These are phyloP conservation scores for Simplicillium aogashimaense DNA, from an alignment of 2,329 filamentous ascomycete genomes.

Conservation along the genomic window DNA sequence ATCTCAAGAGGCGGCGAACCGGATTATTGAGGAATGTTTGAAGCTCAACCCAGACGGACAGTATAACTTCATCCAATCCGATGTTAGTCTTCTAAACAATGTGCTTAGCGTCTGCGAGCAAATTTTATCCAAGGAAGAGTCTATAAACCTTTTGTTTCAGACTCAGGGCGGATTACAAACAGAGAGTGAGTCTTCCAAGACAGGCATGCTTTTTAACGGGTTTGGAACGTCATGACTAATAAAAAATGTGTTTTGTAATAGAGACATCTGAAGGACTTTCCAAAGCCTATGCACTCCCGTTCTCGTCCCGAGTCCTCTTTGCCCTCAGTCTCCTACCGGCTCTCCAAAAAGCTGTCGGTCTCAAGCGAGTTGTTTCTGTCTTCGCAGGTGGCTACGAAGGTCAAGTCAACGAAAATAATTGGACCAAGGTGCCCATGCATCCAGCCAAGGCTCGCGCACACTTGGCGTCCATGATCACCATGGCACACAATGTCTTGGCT, in stretches of 20 bases:
- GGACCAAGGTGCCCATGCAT: constrained; percentile 10
- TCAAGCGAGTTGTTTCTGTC: constrained; percentile 36
- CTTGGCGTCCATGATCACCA: constrained; percentile 1
- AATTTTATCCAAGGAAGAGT: constrained; percentile 37
- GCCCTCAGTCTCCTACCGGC: constrained; percentile 44
- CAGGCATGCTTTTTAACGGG: too few species aligned
- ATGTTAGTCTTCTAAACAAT: constrained; percentile 33
- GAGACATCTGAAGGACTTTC: constrained; percentile 47
- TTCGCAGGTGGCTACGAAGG: constrained; percentile 37
- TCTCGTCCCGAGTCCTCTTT: constrained; percentile 47
- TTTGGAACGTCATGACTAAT: too few species aligned
- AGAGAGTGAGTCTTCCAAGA: not conserved
- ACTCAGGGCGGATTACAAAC: constrained; percentile 1
- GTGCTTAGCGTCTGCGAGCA: constrained; percentile 39
- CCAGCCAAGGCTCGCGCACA: constrained; percentile 15
- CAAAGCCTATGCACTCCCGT: constrained; percentile 36
- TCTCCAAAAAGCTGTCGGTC: constrained; percentile 21
- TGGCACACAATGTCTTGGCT: not conserved
- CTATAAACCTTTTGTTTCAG: constrained; percentile 42
- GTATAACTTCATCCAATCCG: constrained; percentile 34
- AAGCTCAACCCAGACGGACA: constrained; percentile 30
- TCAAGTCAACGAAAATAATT: constrained; percentile 28
- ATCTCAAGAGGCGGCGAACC: constrained; percentile 25
- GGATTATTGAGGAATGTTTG: constrained; percentile 30
- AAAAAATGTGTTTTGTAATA: too few species aligned